Evolutionary conservation across 2,329 filamentous ascomycete species (phyloP).

Genomic region (Dissoconium aciculare): DNA sequence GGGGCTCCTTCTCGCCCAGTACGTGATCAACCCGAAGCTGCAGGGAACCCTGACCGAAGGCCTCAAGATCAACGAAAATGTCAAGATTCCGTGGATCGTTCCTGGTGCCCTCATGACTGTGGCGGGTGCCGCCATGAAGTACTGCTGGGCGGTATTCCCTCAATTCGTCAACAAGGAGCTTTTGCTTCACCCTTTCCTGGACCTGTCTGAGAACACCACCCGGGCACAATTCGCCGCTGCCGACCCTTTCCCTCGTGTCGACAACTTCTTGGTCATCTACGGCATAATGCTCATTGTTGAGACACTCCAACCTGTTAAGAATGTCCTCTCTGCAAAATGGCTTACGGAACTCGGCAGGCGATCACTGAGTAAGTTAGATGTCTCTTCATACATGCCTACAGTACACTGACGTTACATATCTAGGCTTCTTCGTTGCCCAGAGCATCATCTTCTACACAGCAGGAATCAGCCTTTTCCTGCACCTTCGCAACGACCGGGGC

Average conservation of each 20-base stretch:
- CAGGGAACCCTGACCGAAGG: conserved; percentile 12
- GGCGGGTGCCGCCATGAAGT: conserved; percentile 16
- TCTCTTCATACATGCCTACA: background rate
- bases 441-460: conserved; percentile 19
- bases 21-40: conserved; percentile 11
- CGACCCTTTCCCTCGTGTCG: conserved; percentile 17
- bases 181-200: conserved; percentile 17
- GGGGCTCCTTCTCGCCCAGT: conserved; percentile 17
- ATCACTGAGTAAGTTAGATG: conserved; percentile 16
- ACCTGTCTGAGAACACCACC: conserved; percentile 13
- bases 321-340: conserved; percentile 14
- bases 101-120: conserved; percentile 7
- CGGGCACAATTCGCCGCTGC: conserved; percentile 7
- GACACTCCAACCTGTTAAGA: conserved; percentile 8
- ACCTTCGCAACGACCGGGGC: conserved; percentile 8
- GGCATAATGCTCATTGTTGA: conserved; percentile 15
- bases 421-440: conserved; percentile 19
- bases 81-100: conserved; percentile 12
- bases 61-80: conserved; percentile 11
- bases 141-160: conserved; percentile 15
- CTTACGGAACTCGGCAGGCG: conserved; percentile 16
- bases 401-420: conserved; percentile 1
- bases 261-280: conserved; percentile 19
- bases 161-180: conserved; percentile 16
- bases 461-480: conserved; percentile 19